A percentile compares a stretch with the other conserved stretches of the same genome.
Evolutionary conservation across 2,329 filamentous ascomycete genomes (phyloP).

Genomic region (Trichoderma atroviride): DNA sequence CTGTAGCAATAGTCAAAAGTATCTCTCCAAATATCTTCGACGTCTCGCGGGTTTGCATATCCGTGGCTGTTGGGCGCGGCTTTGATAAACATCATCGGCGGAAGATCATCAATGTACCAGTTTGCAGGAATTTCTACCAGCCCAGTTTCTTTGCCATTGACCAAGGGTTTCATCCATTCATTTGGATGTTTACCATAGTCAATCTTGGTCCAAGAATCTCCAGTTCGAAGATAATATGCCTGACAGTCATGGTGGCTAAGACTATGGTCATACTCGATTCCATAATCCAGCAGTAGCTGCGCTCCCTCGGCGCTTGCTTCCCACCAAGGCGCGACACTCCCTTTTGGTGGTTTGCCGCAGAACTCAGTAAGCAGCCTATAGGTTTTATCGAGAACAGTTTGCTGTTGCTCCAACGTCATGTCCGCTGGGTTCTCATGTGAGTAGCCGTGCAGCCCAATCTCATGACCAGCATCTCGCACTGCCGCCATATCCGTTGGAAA

Average conservation of each 20-base stretch:
- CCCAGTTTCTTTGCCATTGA: conserved; percentile 5
- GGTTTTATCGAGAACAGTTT: not conserved
- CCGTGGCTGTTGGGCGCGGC: not conserved
- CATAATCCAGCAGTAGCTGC: not conserved
- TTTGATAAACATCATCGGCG: conserved; percentile 11
- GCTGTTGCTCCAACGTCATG: conserved; percentile 7
- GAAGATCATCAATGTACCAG: conserved; percentile 8
- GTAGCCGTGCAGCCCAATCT: conserved; percentile 11
- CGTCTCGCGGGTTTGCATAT: conserved; percentile 7
- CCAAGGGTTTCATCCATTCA: conserved; percentile 1
- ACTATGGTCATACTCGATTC: conserved; percentile 8
- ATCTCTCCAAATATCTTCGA: conserved; percentile 9
- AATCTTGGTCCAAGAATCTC: conserved; percentile 6
- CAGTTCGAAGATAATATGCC: conserved; percentile 2
- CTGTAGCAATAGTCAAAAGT: conserved; percentile 9
- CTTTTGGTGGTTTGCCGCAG: conserved; percentile 5
- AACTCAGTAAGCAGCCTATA: not conserved
- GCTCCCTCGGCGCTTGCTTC: conserved; percentile 6
- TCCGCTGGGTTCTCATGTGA: conserved; percentile 9
- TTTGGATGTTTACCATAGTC: not conserved
- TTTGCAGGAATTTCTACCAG: conserved; percentile 11
- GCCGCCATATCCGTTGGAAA: conserved; percentile 2
- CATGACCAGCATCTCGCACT: conserved; percentile 5
- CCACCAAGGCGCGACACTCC: conserved; percentile 9
- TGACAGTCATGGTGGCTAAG: conserved; percentile 1